Conservation (phyloP, 73 alveolate genomes). For the Paramecium pentaurelia region DNA sequence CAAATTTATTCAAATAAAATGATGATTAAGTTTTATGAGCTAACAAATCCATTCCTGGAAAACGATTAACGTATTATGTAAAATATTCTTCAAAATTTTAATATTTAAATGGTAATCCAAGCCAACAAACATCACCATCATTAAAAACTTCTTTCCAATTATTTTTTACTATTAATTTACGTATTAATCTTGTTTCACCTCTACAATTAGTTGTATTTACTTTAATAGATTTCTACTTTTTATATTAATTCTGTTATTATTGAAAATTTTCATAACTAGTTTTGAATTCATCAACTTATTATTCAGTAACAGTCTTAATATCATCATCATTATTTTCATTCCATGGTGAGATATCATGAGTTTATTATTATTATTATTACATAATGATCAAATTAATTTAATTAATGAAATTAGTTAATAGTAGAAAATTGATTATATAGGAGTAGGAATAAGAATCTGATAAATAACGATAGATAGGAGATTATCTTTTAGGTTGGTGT, state of each 20-base stretch:
- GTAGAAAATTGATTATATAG: background rate
- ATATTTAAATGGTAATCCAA: slow-evolving; percentile 59
- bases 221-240: background rate
- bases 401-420: background rate
- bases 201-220: slow-evolving; percentile 37
- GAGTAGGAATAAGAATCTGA: background rate
- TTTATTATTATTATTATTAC: background rate
- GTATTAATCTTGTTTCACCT: slow-evolving; percentile 11
- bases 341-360: background rate
- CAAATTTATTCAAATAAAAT: slow-evolving; percentile 64
- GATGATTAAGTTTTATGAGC: slow-evolving; percentile 77
- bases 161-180: slow-evolving; percentile 10
- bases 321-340: background rate
- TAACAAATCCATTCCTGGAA: slow-evolving; percentile 75
- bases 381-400: background rate
- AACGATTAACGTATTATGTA: slow-evolving; percentile 64
- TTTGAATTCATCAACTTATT: background rate
- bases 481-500: background rate
- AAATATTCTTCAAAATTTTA: slow-evolving; percentile 45
- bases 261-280: background rate
- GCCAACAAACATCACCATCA: slow-evolving; percentile 62
- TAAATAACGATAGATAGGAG: slow-evolving; percentile 20
- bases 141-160: slow-evolving; percentile 62
- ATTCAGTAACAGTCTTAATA: background rate
- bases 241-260: background rate